Percentiles rank a stretch among this genome's conserved stretches.
phyloP scores from a whole-genome alignment of 192 early-diverging fungal species.

The Podila epicladia region DNA sequence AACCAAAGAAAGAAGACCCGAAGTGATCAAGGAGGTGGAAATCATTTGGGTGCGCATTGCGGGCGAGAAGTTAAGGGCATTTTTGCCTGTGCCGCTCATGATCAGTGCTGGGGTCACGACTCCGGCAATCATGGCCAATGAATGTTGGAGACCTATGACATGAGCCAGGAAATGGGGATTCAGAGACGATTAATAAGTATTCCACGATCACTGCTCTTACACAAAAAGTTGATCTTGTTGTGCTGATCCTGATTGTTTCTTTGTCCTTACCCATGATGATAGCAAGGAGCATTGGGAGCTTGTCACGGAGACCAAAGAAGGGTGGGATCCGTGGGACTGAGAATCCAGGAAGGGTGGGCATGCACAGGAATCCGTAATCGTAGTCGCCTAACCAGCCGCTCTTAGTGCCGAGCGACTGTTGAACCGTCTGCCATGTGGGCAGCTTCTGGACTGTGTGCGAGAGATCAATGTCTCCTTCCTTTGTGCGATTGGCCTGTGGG shows the following conservation, averaged over 20 bases:
- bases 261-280: conserved; percentile 50
- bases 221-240: no score
- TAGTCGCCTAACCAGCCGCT: conserved; percentile 60
- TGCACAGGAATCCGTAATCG: conserved; percentile 59
- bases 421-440: conserved; percentile 38
- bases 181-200: conserved; percentile 1
- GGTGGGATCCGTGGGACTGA: conserved; percentile 44
- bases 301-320: conserved; percentile 56
- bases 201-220: no score
- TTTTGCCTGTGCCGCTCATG: conserved; percentile 38
- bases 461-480: conserved; percentile 45
- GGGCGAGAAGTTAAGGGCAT: conserved; percentile 31
- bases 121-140: conserved; percentile 50
- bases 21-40: conserved; percentile 62
- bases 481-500: conserved; percentile 42
- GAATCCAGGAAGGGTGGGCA: conserved; percentile 52
- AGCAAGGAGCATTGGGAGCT: conserved; percentile 50
- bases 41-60: conserved; percentile 52
- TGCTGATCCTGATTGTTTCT: background rate
- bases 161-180: background rate
- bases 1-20: conserved; percentile 59
- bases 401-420: conserved; percentile 31
- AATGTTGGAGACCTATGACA: conserved; percentile 33
- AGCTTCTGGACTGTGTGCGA: conserved; percentile 36
- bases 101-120: conserved; percentile 46